A percentile compares a stretch with the other conserved stretches of the same genome.
phyloP scores from a whole-genome alignment of 805 yeast genomes.

The Kazachstania martiniae region DNA sequence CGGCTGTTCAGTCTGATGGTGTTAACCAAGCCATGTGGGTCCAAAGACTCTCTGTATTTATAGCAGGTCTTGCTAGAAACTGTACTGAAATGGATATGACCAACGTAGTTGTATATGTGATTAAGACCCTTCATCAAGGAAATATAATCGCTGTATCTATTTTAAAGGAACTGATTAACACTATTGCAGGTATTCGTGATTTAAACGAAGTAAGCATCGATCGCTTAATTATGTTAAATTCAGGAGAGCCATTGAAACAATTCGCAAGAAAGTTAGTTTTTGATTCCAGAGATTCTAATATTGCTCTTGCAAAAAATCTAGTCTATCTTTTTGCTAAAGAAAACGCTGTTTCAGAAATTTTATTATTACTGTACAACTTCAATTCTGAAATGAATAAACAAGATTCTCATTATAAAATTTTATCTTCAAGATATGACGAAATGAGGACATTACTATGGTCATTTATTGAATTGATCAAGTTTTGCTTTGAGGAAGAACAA shows the following conservation, averaged over 20 bases:
- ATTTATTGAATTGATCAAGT: conserved; percentile 43
- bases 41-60: conserved; percentile 67
- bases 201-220: conserved; percentile 53
- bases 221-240: conserved; percentile 56
- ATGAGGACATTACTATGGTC: conserved; percentile 55
- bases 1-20: conserved; percentile 65
- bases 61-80: conserved; percentile 55
- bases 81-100: conserved; percentile 46
- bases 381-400: conserved; percentile 31
- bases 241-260: conserved; percentile 47
- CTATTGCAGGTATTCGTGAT: conserved; percentile 74
- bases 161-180: conserved; percentile 51
- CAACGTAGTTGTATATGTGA: conserved; percentile 49
- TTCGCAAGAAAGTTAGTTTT: conserved; percentile 45
- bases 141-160: conserved; percentile 53
- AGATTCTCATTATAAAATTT: conserved; percentile 51
- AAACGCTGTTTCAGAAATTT: conserved; percentile 48
- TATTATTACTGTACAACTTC: conserved; percentile 47
- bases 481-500: conserved; percentile 31
- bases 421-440: conserved; percentile 67
- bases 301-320: conserved; percentile 39
- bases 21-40: conserved; percentile 76
- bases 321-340: conserved; percentile 35
- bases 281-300: conserved; percentile 38
- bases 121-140: conserved; percentile 51